Evolutionary conservation across 2,329 filamentous ascomycete species (phyloP).

Genomic region (Calcarisporium arbuscula): DNA sequence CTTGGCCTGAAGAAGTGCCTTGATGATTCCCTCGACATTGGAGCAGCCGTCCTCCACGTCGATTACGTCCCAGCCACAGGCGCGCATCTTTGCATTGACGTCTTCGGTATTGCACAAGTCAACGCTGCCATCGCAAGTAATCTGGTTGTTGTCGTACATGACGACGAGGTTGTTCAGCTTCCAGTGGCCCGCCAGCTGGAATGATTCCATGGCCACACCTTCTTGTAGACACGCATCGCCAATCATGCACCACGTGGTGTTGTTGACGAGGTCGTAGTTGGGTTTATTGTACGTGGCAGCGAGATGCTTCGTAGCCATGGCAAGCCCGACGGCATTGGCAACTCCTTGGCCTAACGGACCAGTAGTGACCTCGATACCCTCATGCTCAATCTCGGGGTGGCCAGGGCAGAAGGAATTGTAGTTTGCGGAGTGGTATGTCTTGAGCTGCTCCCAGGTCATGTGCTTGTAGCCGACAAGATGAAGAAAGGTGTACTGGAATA

Average conservation of each 20-base stretch:
- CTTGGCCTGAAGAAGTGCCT: conserved; percentile 38
- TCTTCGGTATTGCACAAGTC: conserved; percentile 49
- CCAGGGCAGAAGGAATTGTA: conserved; percentile 33
- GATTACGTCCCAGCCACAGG: conserved; percentile 49
- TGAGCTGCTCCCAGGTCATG: conserved; percentile 52
- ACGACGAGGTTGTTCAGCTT: conserved; percentile 49
- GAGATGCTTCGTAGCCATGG: conserved; percentile 51
- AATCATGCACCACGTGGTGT: conserved; percentile 50
- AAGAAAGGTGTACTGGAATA: conserved; percentile 48
- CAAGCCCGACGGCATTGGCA: conserved; percentile 54
- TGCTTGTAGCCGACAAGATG: conserved; percentile 46
- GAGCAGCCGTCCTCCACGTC: conserved; percentile 47
- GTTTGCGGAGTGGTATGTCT: conserved; percentile 41
- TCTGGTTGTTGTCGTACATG: conserved; percentile 56
- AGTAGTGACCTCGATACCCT: conserved; percentile 53
- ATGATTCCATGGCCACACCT: conserved; percentile 50
- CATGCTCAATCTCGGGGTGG: conserved; percentile 51
- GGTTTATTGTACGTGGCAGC: conserved; percentile 47
- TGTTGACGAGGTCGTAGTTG: conserved; percentile 39
- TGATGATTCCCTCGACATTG: conserved; percentile 36
- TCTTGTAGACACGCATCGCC: conserved; percentile 54
- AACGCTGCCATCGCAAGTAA: conserved; percentile 52
- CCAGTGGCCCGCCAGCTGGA: conserved; percentile 49
- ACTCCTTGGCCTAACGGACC: conserved; percentile 54
- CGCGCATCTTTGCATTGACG: conserved; percentile 51